Percentiles rank a stretch among this genome's conserved stretches.
Conservation (phyloP, 441 rosid species). For the Breynia disticha region DNA sequence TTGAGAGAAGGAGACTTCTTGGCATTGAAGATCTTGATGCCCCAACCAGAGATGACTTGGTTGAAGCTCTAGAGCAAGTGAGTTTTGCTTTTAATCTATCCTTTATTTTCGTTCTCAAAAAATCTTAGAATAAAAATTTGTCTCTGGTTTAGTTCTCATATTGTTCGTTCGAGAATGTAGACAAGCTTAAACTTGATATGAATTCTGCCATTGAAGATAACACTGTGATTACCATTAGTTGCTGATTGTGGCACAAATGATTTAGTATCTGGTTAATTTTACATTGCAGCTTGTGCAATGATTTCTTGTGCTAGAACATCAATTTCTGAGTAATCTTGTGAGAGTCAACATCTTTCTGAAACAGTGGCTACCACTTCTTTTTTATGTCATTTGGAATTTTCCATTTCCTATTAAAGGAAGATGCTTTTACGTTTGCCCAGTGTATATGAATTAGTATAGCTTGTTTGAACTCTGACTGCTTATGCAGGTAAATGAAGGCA, state of each 20-base stretch:
- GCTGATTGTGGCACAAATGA: too few relatives aligned
- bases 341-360: too few relatives aligned
- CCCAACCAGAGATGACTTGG: conserved; percentile 82
- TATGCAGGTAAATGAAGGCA: conserved; percentile 68
- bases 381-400: too few relatives aligned
- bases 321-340: too few relatives aligned
- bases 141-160: neutral
- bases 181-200: too few relatives aligned
- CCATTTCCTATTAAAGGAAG: too few relatives aligned
- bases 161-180: neutral
- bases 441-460: neutral
- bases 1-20: conserved; percentile 69
- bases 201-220: too few relatives aligned
- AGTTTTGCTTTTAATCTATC: conserved; percentile 1
- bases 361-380: too few relatives aligned
- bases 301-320: too few relatives aligned
- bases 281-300: too few relatives aligned
- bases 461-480: conserved; percentile 3
- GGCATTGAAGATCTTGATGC: conserved; percentile 70
- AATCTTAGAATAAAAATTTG: neutral
- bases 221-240: too few relatives aligned
- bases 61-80: conserved; percentile 66
- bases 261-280: too few relatives aligned
- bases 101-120: neutral
- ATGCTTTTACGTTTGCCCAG: neutral